Evolutionary conservation across 495 filamentous ascomycete genomes (phyloP), one percentile per base, ranked within the genome.

Genomic region (Daldinia loculata): DNA sequence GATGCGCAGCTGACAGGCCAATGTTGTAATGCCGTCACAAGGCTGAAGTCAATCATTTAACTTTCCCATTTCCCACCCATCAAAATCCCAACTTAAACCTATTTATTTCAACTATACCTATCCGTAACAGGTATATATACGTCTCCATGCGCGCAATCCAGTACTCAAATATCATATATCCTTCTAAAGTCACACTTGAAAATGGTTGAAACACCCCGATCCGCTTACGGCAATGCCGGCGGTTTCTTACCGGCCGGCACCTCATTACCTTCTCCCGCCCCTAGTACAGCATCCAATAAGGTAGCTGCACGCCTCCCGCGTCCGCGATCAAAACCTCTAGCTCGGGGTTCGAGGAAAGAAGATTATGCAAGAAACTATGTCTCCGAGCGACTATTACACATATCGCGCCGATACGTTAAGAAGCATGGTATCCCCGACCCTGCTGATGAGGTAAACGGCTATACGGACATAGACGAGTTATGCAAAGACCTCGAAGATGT

Each of bases 341-440:
- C 83, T 30, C 80, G 91, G 0, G 94, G 94, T 1, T 91, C 91
- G 0, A 76, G 80, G 7, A 95, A 94, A 76, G 94, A 97, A 77
- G 89, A 88, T 61, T 82, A 85, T n/a, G 86, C 92, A 50, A 88
- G 94, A 65, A 82, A 88, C 30, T 89, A 91, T 79, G 84, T 93
- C 3, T 89, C 92, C 55, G 80, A 84, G 12, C 84, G 80, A 14
- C 79, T 96, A 51, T 72, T 89, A 15, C 79, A 86, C 50, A 87
- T 94, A 38, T 90, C 88, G 48, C 84, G 91, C 4, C 85, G 90
- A 41, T 93, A 89, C 76, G 87, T 91, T 48, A 94, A 94, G 82
- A 92, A 94, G 72, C 86, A 88, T 64, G 88, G 85, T 38, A 80
- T 87, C 15, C 77, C 80, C 1, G 82, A 88, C 66, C 82, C 84